Conservation (phyloP, 2,329 filamentous ascomycete genomes). For the Esteya vermicola region DNA sequence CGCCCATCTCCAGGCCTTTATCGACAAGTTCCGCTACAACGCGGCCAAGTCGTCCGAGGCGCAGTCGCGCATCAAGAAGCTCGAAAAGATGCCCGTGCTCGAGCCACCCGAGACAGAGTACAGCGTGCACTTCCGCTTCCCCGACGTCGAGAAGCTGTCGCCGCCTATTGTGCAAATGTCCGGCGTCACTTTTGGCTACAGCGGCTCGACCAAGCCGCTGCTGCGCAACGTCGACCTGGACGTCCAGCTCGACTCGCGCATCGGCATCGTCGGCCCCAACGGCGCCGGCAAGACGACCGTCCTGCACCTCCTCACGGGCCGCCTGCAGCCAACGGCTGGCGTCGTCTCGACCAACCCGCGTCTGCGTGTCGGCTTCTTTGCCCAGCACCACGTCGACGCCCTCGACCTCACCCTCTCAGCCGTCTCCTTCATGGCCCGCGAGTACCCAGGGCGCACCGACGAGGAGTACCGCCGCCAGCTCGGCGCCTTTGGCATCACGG, state of each 20-base stretch:
- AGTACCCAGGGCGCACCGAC: constrained; percentile 78
- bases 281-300: constrained; percentile 97
- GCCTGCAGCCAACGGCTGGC: constrained; percentile 61
- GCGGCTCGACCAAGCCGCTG: constrained; percentile 56
- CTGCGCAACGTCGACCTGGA: constrained; percentile 83
- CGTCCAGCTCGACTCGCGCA: constrained; percentile 93
- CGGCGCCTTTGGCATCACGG: constrained; percentile 79
- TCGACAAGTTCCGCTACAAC: constrained; percentile 99
- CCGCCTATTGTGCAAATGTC: constrained; percentile 98
- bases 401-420: constrained; percentile 79
- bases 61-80: constrained; percentile 96
- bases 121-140: constrained; percentile 92
- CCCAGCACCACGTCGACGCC: constrained; percentile 95
- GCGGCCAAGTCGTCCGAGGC: constrained; percentile 97
- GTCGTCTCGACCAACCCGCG: constrained; percentile 80
- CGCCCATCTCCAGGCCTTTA: constrained; percentile 91
- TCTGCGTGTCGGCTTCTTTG: constrained; percentile 88
- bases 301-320: constrained; percentile 91
- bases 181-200: constrained; percentile 82
- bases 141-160: constrained; percentile 92
- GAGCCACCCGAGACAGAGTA: constrained; percentile 88
- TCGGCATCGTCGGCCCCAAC: constrained; percentile 98
- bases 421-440: constrained; percentile 91
- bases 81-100: constrained; percentile 90
- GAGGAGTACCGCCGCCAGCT: constrained; percentile 95